phyloP scores from a whole-genome alignment of 495 filamentous ascomycete species.

The Pyrenula aspistea region DNA sequence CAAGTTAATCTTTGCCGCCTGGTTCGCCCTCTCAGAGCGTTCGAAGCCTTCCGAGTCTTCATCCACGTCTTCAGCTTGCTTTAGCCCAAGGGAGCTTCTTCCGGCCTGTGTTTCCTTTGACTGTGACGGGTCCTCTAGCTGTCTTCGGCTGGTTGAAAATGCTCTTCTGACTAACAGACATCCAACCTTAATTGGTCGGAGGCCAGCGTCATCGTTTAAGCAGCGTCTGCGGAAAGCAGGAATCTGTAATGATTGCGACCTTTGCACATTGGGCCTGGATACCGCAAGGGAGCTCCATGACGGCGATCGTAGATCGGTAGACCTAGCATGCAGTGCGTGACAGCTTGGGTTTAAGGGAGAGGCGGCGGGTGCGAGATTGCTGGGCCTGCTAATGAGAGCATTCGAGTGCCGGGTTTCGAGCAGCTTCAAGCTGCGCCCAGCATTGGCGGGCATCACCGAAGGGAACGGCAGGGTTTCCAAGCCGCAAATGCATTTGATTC shows the following conservation, averaged over 20 bases:
- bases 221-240: not conserved
- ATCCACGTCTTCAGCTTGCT: conserved; percentile 35
- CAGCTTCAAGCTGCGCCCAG: conserved; percentile 30
- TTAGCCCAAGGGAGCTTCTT: conserved; percentile 12
- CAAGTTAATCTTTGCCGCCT: conserved; percentile 84
- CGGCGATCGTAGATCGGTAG: not conserved
- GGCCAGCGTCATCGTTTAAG: not conserved
- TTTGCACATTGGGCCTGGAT: not conserved
- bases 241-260: not conserved
- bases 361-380: not conserved
- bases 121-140: conserved; percentile 3
- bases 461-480: not conserved
- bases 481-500: no score
- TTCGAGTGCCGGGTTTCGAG: conserved; percentile 22
- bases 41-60: conserved; percentile 43
- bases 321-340: not conserved
- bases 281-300: not conserved
- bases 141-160: not conserved
- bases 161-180: not conserved
- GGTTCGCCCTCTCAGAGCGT: conserved; percentile 64
- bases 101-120: conserved; percentile 8
- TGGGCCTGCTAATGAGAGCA: not conserved
- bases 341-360: no score
- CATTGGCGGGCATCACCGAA: conserved; percentile 1
- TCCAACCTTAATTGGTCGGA: not conserved